phyloP scores from a whole-genome alignment of 208 protist species.

The Wallacemonas sp. region DNA sequence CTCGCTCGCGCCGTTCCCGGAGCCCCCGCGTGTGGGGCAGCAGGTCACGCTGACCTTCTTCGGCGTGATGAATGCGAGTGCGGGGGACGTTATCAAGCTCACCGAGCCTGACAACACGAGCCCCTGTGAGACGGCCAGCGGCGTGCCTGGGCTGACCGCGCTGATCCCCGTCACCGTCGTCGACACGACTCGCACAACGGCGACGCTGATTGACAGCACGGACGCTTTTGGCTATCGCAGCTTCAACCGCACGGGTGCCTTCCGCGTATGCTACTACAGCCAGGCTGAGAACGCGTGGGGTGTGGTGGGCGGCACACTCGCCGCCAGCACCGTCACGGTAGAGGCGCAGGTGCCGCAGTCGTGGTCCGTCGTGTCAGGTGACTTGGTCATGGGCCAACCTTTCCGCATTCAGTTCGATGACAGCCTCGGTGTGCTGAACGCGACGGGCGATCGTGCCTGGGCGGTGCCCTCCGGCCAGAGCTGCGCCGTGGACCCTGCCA shows the following conservation, averaged over 20 bases:
- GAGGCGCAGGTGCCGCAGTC: constrained; percentile 39
- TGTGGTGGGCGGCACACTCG: constrained; percentile 65
- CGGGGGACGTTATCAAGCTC: constrained; percentile 60
- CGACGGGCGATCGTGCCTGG: constrained; percentile 56
- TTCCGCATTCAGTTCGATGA: constrained; percentile 70
- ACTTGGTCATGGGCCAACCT: constrained; percentile 36
- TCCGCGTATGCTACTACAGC: constrained; percentile 87
- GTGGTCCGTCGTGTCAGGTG: constrained; percentile 34
- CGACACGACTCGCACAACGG: constrained; percentile 33
- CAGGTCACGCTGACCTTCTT: constrained; percentile 81
- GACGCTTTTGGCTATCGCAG: constrained; percentile 75
- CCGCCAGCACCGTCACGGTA: constrained; percentile 45
- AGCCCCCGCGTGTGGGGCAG: constrained; percentile 83
- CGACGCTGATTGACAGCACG: constrained; percentile 64
- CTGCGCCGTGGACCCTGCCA: constrained; percentile 51
- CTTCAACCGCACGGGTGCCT: constrained; percentile 63
- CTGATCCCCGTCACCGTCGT: constrained; percentile 46
- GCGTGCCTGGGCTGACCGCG: constrained; percentile 36
- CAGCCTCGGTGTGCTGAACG: constrained; percentile 34
- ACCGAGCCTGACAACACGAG: constrained; percentile 22
- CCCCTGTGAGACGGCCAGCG: constrained; percentile 47
- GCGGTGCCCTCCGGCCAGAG: constrained; percentile 51
- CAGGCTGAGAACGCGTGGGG: constrained; percentile 56
- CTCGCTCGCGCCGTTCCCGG: constrained; percentile 59
- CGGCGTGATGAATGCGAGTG: constrained; percentile 42